Evolutionary conservation across 2,329 filamentous ascomycete genomes (phyloP), one percentile per base, ranked within the genome.

Genomic region (Diaporthe vexans): DNA sequence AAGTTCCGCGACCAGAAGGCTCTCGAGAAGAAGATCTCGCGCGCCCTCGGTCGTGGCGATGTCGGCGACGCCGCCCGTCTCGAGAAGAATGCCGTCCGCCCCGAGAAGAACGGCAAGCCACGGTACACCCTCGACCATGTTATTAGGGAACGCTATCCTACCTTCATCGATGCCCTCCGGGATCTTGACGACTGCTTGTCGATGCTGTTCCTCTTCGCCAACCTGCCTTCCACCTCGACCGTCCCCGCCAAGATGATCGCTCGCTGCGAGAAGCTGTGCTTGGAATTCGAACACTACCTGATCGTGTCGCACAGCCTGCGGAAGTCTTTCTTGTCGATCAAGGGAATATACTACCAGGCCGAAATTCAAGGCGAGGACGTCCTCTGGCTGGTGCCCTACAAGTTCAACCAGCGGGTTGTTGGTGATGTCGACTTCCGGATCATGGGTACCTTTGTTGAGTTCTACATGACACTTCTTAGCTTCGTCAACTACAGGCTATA

Each of bases 331-430:
- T 86, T 99, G 77, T 98, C 95, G 1, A 98, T 99, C 86, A 99
- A 99, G 89, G 97, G 97, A 76, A 98, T 99, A 81, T 99, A 99
- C 87, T 99, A 98, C 85, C 96, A 98, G 86, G 97, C 96, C 33
- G 98, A 93, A 69, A 97, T 99, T 76, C 95, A 98, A 83, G 97
- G 97, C 65, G 95, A 99, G 86, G 96, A 98, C 81, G 94, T 99
- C 67, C 88, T 98, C 78, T 99, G 97, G 97, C 89, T 99, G 52
- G 96, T 98, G 15, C 97, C 97, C 0, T 99, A 99, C 87, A 95
- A 95, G 83, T 99, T 99, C 85, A 98, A 98, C 81, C 97, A 99
- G 87, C 90, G 94, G 78, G 93, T 98, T 19, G 94, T 97, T 54
- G 94, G 94, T 74, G 97, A 99, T 84, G 94, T 99, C 77, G 97